phyloP scores from a whole-genome alignment of 2,329 filamentous ascomycete genomes.

The Fusarium ramigenum region DNA sequence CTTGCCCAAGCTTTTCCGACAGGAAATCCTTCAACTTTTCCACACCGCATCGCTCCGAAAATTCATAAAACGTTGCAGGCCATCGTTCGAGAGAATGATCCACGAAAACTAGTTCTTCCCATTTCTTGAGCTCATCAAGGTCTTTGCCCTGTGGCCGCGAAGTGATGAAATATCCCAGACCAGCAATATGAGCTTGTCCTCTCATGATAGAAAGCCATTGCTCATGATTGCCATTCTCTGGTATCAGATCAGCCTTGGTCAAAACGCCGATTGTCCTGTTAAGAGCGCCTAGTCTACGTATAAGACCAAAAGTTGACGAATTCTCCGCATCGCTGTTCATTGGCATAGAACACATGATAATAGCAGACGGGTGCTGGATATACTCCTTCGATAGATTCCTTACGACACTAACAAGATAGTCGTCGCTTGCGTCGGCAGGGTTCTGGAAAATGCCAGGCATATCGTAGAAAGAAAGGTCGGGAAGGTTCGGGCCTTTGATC shows the following conservation, averaged over 20 bases:
- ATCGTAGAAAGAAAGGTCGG: conserved; percentile 84
- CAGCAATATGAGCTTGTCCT: conserved; percentile 69
- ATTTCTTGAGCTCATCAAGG: conserved; percentile 61
- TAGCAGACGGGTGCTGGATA: conserved; percentile 72
- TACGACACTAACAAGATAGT: conserved; percentile 77
- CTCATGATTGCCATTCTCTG: conserved; percentile 55
- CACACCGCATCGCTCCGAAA: conserved; percentile 61
- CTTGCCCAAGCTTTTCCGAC: conserved; percentile 62
- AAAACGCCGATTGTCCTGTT: conserved; percentile 76
- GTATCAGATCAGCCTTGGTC: conserved; percentile 83
- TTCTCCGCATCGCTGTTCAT: conserved; percentile 84
- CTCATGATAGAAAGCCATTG: conserved; percentile 73
- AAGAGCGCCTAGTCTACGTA: conserved; percentile 65
- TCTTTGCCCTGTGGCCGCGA: conserved; percentile 69
- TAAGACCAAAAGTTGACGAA: conserved; percentile 74
- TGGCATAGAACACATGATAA: conserved; percentile 79
- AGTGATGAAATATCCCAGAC: conserved; percentile 82
- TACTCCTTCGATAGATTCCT: conserved; percentile 76
- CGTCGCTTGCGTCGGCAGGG: conserved; percentile 69
- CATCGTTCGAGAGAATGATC: conserved; percentile 52
- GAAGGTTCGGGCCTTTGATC: conserved; percentile 75
- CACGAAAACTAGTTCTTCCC: conserved; percentile 64
- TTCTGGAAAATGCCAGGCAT: conserved; percentile 84
- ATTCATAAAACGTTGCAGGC: conserved; percentile 59
- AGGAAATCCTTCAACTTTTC: conserved; percentile 62